These are phyloP conservation scores for Vitis hybrid DNA, from an alignment of 177 flowering plant genomes.

Conservation along the genomic window DNA sequence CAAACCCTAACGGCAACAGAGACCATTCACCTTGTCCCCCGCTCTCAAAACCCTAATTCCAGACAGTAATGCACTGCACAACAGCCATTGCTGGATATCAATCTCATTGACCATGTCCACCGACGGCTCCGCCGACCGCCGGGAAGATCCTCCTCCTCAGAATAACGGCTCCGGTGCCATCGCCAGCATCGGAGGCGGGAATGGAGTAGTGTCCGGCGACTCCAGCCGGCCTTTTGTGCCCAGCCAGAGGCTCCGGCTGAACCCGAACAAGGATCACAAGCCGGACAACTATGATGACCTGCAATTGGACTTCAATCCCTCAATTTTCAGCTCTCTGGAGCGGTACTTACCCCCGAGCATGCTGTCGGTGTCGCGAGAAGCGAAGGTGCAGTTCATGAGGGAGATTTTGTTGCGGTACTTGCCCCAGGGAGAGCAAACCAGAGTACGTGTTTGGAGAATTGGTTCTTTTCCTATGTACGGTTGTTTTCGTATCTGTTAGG, in stretches of 20 bases:
- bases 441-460: slow-evolving; percentile 10
- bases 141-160: too few relatives aligned
- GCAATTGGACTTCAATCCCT: slow-evolving; percentile 18
- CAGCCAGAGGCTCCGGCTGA: background rate
- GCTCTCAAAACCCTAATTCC: too few relatives aligned
- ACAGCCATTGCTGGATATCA: too few relatives aligned
- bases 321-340: slow-evolving; percentile 21
- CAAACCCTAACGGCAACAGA: too few relatives aligned
- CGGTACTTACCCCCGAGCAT: slow-evolving; percentile 21
- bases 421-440: slow-evolving; percentile 19
- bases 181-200: too few relatives aligned
- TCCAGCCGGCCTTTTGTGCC: too few relatives aligned
- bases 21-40: too few relatives aligned
- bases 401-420: slow-evolving; percentile 20
- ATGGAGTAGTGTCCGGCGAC: too few relatives aligned
- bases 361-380: slow-evolving; percentile 14
- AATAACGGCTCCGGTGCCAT: too few relatives aligned
- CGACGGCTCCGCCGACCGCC: too few relatives aligned
- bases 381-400: slow-evolving; percentile 23
- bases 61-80: too few relatives aligned
- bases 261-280: slow-evolving; percentile 22
- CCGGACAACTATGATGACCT: slow-evolving; percentile 24
- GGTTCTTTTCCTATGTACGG: background rate
- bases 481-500: background rate
- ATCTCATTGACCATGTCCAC: too few relatives aligned